Evolutionary conservation across 768 basidiomycete species (phyloP), one percentile per base, ranked within the genome.

Genomic region (Mycena venus): DNA sequence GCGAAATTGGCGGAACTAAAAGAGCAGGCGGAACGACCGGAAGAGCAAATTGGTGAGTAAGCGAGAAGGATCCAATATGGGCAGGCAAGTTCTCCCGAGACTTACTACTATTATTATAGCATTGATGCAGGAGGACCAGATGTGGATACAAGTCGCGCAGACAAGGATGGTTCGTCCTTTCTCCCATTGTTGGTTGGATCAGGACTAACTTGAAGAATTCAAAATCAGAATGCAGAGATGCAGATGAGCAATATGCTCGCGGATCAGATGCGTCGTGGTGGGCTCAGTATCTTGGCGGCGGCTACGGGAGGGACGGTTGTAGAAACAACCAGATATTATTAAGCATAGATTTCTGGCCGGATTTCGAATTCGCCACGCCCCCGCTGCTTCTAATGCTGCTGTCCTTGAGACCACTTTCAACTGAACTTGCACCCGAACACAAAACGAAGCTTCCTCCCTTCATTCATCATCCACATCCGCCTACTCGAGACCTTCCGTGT

Each of bases 121-220:
- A 17, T 27, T 56, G 14, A 51, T 67, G 64, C 42, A 67, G 42
- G 64, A 67, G 15, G 71, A 72, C 34, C 71, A 72, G 25, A 40
- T 19, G 34, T 59, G 55, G 64, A 51, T 67, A 25, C 12, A 60
- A 1, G 19, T 72, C 25, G 64, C 71, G 17, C 63, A 49, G 47
- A 32, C 23, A 12, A 21, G 65, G 29, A 67, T 72, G 44, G 71
- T 72, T 6, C 19, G 63, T 61, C 17, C n/a, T 36, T 14, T 6
- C 27, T 29, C 4, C 10, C 14, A 3, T 36, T 23, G 1, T 0
- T 3, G 9, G 14, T 23, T 10, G n/a, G 29, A 47, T n/a, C 19
- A 15, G 4, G 29, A 12, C n/a, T 44, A 11, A 56, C 12, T 29
- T n/a, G n/a, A n/a, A 51, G 19, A 19, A 38, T 4, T 27, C 27